Conservation (phyloP, 305 asterid genomes). For the Fraxinus xanthoxyloides region DNA sequence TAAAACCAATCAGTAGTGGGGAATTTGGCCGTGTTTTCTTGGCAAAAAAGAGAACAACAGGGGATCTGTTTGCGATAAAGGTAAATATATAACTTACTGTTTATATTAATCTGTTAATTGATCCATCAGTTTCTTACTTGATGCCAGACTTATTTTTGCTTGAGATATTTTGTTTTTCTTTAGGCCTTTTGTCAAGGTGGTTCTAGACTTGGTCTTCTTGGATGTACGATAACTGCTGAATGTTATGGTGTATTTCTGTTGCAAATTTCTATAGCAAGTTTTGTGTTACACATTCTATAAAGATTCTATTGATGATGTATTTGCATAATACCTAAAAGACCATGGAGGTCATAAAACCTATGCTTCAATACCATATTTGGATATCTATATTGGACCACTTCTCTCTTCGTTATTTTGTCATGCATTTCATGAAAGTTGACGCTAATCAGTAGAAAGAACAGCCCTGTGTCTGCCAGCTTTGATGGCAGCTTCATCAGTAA, state of each 20-base stretch:
- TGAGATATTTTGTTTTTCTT: conserved; percentile 9
- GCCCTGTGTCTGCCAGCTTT: neutral
- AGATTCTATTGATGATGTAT: neutral
- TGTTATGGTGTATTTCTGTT: neutral
- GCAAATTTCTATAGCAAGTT: neutral
- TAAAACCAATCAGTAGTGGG: conserved; percentile 98
- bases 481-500: neutral
- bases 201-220: neutral
- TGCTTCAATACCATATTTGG: neutral
- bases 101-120: no score
- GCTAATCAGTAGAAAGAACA: neutral
- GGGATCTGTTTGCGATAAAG: conserved; percentile 45
- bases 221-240: neutral
- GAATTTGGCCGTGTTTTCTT: conserved; percentile 99
- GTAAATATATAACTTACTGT: no score
- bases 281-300: neutral
- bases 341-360: neutral
- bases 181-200: neutral
- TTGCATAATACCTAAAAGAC: neutral
- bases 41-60: no score
- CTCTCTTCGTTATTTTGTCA: neutral
- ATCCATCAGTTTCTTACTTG: neutral
- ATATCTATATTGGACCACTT: neutral
- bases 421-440: neutral
- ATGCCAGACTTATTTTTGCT: neutral